Percentiles rank a stretch among this genome's conserved stretches.
phyloP scores from a whole-genome alignment of 192 early-diverging fungal species.

The Kickxella alabastrina region DNA sequence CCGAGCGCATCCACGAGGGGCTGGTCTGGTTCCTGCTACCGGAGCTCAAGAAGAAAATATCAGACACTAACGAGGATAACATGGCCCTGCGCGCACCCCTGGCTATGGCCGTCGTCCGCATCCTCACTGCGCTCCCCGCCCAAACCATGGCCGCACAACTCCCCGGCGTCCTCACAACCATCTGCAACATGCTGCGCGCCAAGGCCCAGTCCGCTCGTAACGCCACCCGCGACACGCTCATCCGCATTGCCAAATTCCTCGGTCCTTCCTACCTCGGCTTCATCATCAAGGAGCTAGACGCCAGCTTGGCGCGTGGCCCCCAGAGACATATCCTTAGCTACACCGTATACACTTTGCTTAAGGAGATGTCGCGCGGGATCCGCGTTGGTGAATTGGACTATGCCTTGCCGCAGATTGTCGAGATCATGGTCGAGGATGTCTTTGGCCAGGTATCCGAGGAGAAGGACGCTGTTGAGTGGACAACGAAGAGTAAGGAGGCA shows the following conservation, averaged over 20 bases:
- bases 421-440: slow-evolving; percentile 81
- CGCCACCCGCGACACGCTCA: slow-evolving; percentile 76
- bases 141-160: slow-evolving; percentile 73
- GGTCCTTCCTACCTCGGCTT: slow-evolving; percentile 83
- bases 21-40: slow-evolving; percentile 81
- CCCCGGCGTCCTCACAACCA: slow-evolving; percentile 78
- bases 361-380: slow-evolving; percentile 56
- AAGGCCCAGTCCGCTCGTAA: slow-evolving; percentile 79
- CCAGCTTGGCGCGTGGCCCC: slow-evolving; percentile 77
- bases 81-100: slow-evolving; percentile 80
- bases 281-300: slow-evolving; percentile 79
- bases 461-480: slow-evolving; percentile 85
- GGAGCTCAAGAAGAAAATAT: slow-evolving; percentile 70
- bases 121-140: slow-evolving; percentile 79
- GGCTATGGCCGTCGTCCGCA: slow-evolving; percentile 75
- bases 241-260: slow-evolving; percentile 80
- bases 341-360: slow-evolving; percentile 83
- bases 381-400: slow-evolving; percentile 74
- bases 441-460: slow-evolving; percentile 90
- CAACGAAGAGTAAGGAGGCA: slow-evolving; percentile 86
- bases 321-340: slow-evolving; percentile 94
- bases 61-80: slow-evolving; percentile 68
- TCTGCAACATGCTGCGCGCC: slow-evolving; percentile 84
- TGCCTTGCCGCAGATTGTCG: slow-evolving; percentile 65
- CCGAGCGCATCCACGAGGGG: slow-evolving; percentile 63